Evolutionary conservation across 2,329 filamentous ascomycete genomes (phyloP).

Genomic region (Hortaea werneckii): DNA sequence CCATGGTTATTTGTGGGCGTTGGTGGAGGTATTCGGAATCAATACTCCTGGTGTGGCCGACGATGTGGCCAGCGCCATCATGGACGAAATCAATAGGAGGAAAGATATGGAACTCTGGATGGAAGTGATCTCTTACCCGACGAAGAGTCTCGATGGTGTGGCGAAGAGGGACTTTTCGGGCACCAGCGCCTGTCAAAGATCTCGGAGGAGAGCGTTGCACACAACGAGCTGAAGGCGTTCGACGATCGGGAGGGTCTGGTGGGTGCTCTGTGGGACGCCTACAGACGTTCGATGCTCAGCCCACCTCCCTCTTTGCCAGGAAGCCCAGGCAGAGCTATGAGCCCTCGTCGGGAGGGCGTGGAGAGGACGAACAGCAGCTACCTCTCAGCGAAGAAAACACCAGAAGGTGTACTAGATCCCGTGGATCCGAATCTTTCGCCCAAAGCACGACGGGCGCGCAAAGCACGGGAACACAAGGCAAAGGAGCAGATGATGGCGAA

Average conservation of each 20-base stretch:
- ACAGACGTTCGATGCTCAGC: constrained; percentile 51
- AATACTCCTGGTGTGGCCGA: constrained; percentile 42
- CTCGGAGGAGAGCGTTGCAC: constrained; percentile 13
- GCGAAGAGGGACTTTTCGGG: not conserved
- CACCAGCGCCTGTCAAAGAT: constrained; percentile 31
- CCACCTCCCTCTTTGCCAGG: constrained; percentile 59
- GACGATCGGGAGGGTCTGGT: constrained; percentile 63
- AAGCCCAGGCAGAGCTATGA: constrained; percentile 57
- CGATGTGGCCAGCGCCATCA: constrained; percentile 51
- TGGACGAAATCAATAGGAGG: constrained; percentile 65
- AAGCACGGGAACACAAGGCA: not conserved
- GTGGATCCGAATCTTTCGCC: constrained; percentile 3
- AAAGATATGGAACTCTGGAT: constrained; percentile 71
- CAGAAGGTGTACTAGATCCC: not conserved
- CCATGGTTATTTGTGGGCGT: constrained; percentile 77
- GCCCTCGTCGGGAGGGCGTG: constrained; percentile 40
- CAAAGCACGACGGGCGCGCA: constrained; percentile 4
- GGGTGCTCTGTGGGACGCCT: constrained; percentile 61
- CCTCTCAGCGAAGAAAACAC: constrained; percentile 8
- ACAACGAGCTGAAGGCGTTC: constrained; percentile 61
- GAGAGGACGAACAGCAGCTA: constrained; percentile 30
- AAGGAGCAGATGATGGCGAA: constrained; percentile 50
- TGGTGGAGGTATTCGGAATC: constrained; percentile 69
- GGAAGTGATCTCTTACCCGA: constrained; percentile 60
- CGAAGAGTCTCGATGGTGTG: constrained; percentile 47